phyloP scores from a whole-genome alignment of 495 filamentous ascomycete genomes.

The Staphylotrichum tortipilum region DNA sequence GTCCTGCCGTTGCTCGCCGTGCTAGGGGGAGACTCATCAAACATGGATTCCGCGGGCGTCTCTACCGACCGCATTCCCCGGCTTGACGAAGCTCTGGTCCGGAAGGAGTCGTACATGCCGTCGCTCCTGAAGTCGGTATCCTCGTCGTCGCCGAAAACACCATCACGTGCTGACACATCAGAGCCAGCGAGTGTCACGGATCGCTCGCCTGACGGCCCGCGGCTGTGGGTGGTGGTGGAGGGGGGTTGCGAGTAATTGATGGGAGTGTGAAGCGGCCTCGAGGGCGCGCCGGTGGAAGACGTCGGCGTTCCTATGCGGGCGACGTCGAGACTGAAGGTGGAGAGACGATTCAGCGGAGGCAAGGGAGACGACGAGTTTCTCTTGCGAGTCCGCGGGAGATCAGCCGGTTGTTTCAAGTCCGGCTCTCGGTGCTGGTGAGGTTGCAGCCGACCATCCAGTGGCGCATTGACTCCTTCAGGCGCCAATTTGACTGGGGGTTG shows the following conservation, averaged over 20 bases:
- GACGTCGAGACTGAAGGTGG: conserved; percentile 49
- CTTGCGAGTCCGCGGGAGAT: conserved; percentile 29
- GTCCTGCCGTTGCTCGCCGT: conserved; percentile 43
- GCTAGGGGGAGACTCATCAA: conserved; percentile 62
- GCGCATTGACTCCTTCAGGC: conserved; percentile 18
- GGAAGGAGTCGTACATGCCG: conserved; percentile 83
- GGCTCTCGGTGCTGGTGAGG: conserved; percentile 10
- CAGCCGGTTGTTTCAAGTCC: conserved; percentile 15
- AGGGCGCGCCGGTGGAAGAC: conserved; percentile 25
- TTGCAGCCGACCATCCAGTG: conserved; percentile 12
- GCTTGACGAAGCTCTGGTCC: conserved; percentile 63
- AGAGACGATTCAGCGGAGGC: conserved; percentile 47
- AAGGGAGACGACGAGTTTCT: conserved; percentile 48
- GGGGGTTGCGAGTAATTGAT: conserved; percentile 23
- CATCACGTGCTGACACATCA: conserved; percentile 67
- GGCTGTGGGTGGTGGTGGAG: conserved; percentile 20
- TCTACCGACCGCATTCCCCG: conserved; percentile 43
- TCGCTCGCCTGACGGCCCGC: conserved; percentile 46
- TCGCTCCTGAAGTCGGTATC: conserved; percentile 83
- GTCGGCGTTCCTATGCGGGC: conserved; percentile 35
- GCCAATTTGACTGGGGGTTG: conserved; percentile 16
- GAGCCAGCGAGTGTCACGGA: conserved; percentile 77
- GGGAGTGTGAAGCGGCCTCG: conserved; percentile 17
- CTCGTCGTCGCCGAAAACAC: conserved; percentile 72
- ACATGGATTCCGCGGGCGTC: conserved; percentile 72